Percentiles rank a stretch among this genome's conserved stretches.
Evolutionary conservation across 2,329 filamentous ascomycete genomes (phyloP).

Genomic region (Dothistroma pini): DNA sequence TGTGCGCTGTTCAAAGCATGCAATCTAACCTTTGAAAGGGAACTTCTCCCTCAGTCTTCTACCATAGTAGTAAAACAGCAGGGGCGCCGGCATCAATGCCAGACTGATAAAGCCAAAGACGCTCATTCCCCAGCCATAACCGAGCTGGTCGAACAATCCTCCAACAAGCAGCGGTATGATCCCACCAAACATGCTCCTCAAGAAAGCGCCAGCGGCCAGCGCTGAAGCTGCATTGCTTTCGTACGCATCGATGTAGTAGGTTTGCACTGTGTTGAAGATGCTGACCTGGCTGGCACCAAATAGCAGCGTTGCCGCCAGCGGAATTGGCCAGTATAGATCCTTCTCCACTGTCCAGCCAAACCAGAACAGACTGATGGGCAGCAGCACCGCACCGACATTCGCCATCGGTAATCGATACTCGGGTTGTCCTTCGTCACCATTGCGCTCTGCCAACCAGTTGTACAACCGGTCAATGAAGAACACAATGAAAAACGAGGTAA

Average conservation of each 20-base stretch:
- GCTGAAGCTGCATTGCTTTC: slow-evolving; percentile 48
- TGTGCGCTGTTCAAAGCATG: background rate
- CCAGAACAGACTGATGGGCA: slow-evolving; percentile 44
- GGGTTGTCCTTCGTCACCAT: slow-evolving; percentile 40
- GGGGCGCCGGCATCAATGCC: slow-evolving; percentile 46
- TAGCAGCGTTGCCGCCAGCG: slow-evolving; percentile 41
- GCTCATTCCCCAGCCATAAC: slow-evolving; percentile 48
- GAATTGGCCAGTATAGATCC: slow-evolving; percentile 39
- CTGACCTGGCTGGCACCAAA: slow-evolving; percentile 52
- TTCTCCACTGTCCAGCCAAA: slow-evolving; percentile 43
- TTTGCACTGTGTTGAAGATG: slow-evolving; percentile 52
- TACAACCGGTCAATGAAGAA: slow-evolving; percentile 46
- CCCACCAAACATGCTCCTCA: slow-evolving; percentile 45
- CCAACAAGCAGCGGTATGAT: slow-evolving; percentile 45
- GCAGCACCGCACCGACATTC: slow-evolving; percentile 42
- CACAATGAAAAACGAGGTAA: slow-evolving; percentile 43
- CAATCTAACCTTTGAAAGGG: slow-evolving; percentile 23
- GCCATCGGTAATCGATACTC: slow-evolving; percentile 45
- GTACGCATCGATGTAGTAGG: slow-evolving; percentile 52
- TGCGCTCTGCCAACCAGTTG: slow-evolving; percentile 39
- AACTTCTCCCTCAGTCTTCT: slow-evolving; percentile 45
- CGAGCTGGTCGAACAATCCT: slow-evolving; percentile 41
- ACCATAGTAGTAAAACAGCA: slow-evolving; percentile 49
- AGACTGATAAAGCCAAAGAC: slow-evolving; percentile 46
- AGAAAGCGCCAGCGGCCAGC: slow-evolving; percentile 47